Percentiles rank a stretch among this genome's conserved stretches.
These are phyloP conservation scores for Digitaria exilis DNA, from an alignment of 202 grass and related monocot genomes.

Conservation along the genomic window DNA sequence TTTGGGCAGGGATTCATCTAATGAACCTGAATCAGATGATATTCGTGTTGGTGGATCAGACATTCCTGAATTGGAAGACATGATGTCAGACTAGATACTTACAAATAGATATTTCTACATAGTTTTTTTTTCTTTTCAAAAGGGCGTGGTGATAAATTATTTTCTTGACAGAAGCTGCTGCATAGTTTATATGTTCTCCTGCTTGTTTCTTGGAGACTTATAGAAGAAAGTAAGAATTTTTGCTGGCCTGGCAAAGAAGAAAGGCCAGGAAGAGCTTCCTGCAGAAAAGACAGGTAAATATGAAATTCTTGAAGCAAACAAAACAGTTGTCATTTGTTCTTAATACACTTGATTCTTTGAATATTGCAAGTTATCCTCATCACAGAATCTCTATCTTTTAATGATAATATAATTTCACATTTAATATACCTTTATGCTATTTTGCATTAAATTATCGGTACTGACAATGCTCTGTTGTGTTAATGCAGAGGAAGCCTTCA, in stretches of 20 bases:
- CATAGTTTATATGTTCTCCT: constrained; percentile 43
- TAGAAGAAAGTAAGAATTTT: constrained; percentile 34
- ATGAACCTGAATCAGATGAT: constrained; percentile 60
- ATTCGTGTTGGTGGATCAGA: constrained; percentile 49
- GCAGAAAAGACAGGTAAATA: constrained; percentile 47
- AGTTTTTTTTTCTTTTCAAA: constrained; percentile 27
- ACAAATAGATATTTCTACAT: constrained; percentile 31
- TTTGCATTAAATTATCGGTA: not conserved
- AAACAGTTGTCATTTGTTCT: not conserved
- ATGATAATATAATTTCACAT: not conserved
- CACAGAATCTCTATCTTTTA: not conserved
- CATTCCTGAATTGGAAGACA: constrained; percentile 58
- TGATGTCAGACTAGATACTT: constrained; percentile 65
- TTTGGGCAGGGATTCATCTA: constrained; percentile 48
- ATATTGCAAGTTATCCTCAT: not conserved
- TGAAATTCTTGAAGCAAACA: constrained; percentile 12
- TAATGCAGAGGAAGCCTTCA: constrained; percentile 38
- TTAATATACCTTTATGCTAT: not conserved
- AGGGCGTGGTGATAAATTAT: constrained; percentile 2
- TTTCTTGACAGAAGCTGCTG: constrained; percentile 32
- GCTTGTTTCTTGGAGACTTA: constrained; percentile 42
- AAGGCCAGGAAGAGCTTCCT: constrained; percentile 33
- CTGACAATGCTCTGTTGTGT: constrained; percentile 3
- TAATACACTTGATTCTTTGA: constrained; percentile 13
- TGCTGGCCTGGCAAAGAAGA: not conserved